These are phyloP conservation scores for Cinnamomum chago DNA, from an alignment of 164 flowering plant species.

Conservation along the genomic window DNA sequence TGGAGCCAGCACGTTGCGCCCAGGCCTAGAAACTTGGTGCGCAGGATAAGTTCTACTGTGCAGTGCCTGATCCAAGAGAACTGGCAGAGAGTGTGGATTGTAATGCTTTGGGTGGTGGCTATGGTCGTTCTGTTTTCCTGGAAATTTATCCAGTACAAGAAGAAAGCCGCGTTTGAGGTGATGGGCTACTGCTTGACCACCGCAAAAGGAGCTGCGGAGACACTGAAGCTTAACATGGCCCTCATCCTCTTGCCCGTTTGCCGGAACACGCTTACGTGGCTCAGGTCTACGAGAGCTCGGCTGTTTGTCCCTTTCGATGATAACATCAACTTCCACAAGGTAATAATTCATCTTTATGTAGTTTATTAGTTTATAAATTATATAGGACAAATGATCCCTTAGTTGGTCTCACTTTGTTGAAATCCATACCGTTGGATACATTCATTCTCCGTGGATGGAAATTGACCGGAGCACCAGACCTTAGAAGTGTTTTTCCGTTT, in stretches of 20 bases:
- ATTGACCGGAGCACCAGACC: too few relatives aligned
- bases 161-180: conserved; percentile 60
- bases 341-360: conserved; percentile 13
- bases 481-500: too few relatives aligned
- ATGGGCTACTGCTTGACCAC: conserved; percentile 85
- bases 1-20: conserved; percentile 46
- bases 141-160: conserved; percentile 73
- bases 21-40: conserved; percentile 30
- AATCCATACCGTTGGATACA: too few relatives aligned
- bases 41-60: conserved; percentile 23
- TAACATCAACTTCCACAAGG: conserved; percentile 92
- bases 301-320: conserved; percentile 82
- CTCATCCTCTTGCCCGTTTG: conserved; percentile 80
- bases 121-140: conserved; percentile 69
- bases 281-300: conserved; percentile 78
- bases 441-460: too few relatives aligned
- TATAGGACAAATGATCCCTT: too few relatives aligned
- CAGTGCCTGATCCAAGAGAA: conserved; percentile 50
- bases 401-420: too few relatives aligned
- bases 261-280: conserved; percentile 84
- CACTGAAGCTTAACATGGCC: conserved; percentile 95
- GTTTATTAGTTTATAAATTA: too few relatives aligned
- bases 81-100: conserved; percentile 83
- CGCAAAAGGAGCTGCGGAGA: conserved; percentile 98
- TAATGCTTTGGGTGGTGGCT: conserved; percentile 51